Evolutionary conservation across 31 red algal species (phyloP).

Genomic region (Odonthalia washingtoniensis): DNA sequence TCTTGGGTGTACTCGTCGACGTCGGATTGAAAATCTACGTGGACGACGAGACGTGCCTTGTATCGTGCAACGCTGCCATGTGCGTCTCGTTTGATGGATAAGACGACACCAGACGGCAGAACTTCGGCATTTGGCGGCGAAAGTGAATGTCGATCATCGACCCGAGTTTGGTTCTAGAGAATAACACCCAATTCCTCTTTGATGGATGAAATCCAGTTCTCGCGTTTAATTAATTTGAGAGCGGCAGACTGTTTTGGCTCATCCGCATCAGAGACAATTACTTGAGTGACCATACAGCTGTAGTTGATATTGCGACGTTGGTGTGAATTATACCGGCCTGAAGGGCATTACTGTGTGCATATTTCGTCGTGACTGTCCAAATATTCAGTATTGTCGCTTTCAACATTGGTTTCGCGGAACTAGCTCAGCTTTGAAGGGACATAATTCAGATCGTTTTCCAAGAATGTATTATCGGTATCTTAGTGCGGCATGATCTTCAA

Average conservation of each 20-base stretch:
- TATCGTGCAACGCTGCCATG: not conserved
- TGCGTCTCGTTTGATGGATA: constrained; percentile 18
- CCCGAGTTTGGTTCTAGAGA: not conserved
- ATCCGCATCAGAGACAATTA: not conserved
- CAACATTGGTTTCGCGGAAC: too few relatives aligned
- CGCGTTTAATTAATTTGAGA: not conserved
- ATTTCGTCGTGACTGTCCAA: too few relatives aligned
- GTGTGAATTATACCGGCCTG: too few relatives aligned
- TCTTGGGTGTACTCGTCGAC: not conserved
- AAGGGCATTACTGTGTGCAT: too few relatives aligned
- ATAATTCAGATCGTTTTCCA: too few relatives aligned
- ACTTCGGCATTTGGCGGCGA: not conserved
- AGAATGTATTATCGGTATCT: too few relatives aligned
- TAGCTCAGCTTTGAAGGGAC: too few relatives aligned
- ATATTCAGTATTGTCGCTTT: too few relatives aligned
- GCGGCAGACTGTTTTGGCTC: not conserved
- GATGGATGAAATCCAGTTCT: not conserved
- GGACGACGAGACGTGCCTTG: constrained; percentile 19
- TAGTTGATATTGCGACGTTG: too few relatives aligned
- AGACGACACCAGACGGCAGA: too few relatives aligned
- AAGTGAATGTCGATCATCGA: not conserved
- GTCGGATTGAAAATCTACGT: not conserved
- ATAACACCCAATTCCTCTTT: not conserved
- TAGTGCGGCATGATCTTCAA: too few relatives aligned
- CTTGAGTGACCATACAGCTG: not conserved